Base-by-base conservation (phyloP, 352 stramenopile species). In the Pilasporangium apinafurcum region DNA sequence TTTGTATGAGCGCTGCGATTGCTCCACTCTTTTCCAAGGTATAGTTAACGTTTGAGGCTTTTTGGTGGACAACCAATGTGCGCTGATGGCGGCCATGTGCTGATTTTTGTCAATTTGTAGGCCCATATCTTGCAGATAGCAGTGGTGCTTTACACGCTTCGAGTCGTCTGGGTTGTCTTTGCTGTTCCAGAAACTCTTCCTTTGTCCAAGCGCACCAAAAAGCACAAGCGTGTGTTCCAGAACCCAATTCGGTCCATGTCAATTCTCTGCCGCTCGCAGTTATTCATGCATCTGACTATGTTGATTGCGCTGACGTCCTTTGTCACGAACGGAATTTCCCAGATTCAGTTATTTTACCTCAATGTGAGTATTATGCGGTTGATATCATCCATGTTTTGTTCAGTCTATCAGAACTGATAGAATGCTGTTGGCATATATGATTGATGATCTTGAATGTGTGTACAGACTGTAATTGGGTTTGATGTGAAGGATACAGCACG, bases 271-370 rank as follows among this genome's bases (percentile, higher is more conserved):
- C 69, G 75, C 1, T 60, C 76, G 7, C 42, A 68, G 44, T 60
- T 88, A 14, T 88, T 87, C 36, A 68, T 75, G 31, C 58, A 69
- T 4, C 54, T 91, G 22, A 88, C 70, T 5, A 58, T 50, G 18
- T 54, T 91, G 47, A 85, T 91, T 32, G 73, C 64, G 14, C 53
- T 88, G 48, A 87, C 74, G 26, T 73, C 39, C 8, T 91, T 88
- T 31, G 70, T 82, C n/a, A 45, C 57, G 30, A 73, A 66, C 16
- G 75, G 73, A 7, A 51, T 77, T 35, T 73, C 57, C 29, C 72
- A 86, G 37, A 85, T 86, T 37, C 68, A 67, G 22, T 61, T 71
- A 16, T 91, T 85, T 56, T 88, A 75, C 49, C 58, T 91, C 12
- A 91, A 91, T 38, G 71, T 81, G 37, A 46, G 58, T 48, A 5